phyloP scores from a whole-genome alignment of 441 rosid species.

The Croton setiger region DNA sequence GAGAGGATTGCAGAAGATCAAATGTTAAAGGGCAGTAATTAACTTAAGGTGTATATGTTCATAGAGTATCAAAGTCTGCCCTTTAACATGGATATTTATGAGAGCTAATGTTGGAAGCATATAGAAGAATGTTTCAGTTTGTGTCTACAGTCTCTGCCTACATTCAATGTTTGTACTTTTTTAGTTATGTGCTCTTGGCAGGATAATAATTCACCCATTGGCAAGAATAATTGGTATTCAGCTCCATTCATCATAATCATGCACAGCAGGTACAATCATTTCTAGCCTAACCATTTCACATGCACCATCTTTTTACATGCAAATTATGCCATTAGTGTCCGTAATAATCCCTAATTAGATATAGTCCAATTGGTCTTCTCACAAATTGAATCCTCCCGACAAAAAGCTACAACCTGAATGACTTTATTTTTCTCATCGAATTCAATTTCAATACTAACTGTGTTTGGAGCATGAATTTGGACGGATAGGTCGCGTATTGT shows the following conservation, averaged over 20 bases:
- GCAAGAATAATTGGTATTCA: neutral
- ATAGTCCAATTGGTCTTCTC: neutral
- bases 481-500: neutral
- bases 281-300: neutral
- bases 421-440: neutral
- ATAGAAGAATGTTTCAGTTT: neutral
- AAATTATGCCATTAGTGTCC: neutral
- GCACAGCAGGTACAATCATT: neutral
- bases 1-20: neutral
- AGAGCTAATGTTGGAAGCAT: neutral
- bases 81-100: neutral
- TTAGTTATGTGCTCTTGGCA: neutral
- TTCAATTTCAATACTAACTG: neutral
- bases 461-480: neutral
- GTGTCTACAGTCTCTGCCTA: neutral
- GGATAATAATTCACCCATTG: neutral
- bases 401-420: no score
- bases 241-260: neutral
- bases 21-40: neutral
- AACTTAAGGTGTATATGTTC: no score
- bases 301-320: neutral
- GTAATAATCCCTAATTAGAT: neutral
- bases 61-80: no score
- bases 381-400: no score
- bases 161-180: neutral